Percentiles rank a stretch among this genome's conserved stretches.
Conservation (phyloP, 192 early-diverging fungal species). For the Coemansia sp. region DNA sequence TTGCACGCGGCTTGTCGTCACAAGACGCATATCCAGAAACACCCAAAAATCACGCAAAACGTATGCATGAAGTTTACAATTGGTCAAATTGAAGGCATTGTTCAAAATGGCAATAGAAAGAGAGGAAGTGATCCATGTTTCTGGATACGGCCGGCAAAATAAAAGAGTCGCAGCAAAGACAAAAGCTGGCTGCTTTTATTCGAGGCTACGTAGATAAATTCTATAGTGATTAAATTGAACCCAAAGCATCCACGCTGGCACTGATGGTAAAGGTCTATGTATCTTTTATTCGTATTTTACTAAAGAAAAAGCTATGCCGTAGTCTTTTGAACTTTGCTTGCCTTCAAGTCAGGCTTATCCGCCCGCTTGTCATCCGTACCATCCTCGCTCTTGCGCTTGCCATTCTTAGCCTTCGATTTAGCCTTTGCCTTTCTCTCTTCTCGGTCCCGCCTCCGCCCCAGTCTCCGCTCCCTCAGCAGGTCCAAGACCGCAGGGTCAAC, state of each 20-base stretch:
- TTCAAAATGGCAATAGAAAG: too few species aligned
- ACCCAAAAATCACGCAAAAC: too few species aligned
- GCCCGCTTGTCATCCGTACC: background rate
- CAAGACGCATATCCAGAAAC: too few species aligned
- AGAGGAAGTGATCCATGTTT: too few species aligned
- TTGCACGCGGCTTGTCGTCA: too few species aligned
- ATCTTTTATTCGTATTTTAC: too few species aligned
- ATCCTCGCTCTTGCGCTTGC: constrained; percentile 8
- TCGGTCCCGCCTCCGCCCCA: constrained; percentile 7
- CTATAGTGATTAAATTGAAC: background rate
- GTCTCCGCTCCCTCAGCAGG: constrained; percentile 10
- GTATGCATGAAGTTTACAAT: too few species aligned
- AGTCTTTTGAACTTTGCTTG: background rate
- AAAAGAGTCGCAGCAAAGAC: background rate
- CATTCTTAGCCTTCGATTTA: background rate
- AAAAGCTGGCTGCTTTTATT: background rate
- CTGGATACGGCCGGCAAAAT: too few species aligned
- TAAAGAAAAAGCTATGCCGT: background rate
- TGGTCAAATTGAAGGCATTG: too few species aligned
- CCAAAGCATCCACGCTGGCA: too few species aligned
- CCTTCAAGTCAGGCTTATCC: background rate
- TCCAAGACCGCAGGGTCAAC: constrained; percentile 16
- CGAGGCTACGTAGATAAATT: background rate
- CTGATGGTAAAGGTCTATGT: too few species aligned
- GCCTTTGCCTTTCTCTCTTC: constrained; percentile 2